These are phyloP conservation scores for Pyrenula massariospora DNA, from an alignment of 495 filamentous ascomycete species.

Conservation along the genomic window DNA sequence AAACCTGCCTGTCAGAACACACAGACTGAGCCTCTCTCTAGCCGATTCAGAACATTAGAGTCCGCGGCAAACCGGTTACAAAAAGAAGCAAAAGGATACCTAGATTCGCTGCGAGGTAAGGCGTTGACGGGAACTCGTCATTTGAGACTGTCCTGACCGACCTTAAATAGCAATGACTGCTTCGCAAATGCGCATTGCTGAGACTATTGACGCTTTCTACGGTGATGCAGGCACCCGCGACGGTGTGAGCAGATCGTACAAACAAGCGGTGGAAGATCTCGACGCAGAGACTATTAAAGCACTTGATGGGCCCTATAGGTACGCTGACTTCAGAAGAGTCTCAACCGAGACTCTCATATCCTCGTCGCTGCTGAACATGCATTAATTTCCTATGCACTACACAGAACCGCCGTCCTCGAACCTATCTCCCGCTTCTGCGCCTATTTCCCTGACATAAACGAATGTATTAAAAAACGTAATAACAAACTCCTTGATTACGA, in stretches of 20 bases:
- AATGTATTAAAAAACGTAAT: conserved; percentile 97
- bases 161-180: conserved; percentile 77
- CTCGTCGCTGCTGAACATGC: background rate
- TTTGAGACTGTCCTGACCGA: background rate
- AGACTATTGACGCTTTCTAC: conserved; percentile 99
- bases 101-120: conserved; percentile 85
- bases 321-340: conserved; percentile 5
- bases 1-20: background rate
- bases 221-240: conserved; percentile 90
- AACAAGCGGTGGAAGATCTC: conserved; percentile 93
- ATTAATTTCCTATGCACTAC: background rate
- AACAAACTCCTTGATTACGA: conserved; percentile 98
- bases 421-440: conserved; percentile 92
- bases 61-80: conserved; percentile 81
- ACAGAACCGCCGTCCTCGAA: conserved; percentile 81
- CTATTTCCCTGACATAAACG: conserved; percentile 98
- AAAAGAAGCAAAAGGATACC: conserved; percentile 94
- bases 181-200: conserved; percentile 97
- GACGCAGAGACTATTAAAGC: conserved; percentile 98
- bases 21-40: conserved; percentile 14
- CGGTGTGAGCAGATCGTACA: conserved; percentile 90
- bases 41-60: conserved; percentile 94
- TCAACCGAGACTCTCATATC: background rate
- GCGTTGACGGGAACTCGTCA: background rate
- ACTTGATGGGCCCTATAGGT: conserved; percentile 92